A percentile compares a stretch with the other conserved stretches of the same genome.
Conservation (phyloP, 179 eudicot genomes). For the Silene coronaria region DNA sequence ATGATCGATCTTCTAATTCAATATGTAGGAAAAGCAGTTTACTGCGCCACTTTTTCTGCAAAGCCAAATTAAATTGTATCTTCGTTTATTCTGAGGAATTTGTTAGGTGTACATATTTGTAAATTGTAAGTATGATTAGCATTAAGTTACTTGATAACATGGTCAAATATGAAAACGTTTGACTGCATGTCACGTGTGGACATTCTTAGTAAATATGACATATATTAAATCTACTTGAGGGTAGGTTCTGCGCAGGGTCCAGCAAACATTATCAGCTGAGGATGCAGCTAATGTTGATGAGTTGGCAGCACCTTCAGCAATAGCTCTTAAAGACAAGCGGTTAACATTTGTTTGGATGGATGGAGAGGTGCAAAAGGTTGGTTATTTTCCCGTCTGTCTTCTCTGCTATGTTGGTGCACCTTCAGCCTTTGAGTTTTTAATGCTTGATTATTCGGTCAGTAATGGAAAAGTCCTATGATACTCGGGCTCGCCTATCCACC, state of each 20-base stretch:
- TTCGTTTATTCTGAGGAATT: not conserved
- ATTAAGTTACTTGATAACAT: not conserved
- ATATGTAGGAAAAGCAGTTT: not conserved
- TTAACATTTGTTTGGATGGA: conserved; percentile 85
- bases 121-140: not conserved
- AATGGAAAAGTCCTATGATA: no score
- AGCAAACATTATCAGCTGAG: conserved; percentile 46
- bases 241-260: conserved; percentile 83
- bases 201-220: conserved; percentile 6
- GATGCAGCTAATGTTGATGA: conserved; percentile 34
- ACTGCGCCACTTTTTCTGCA: not conserved
- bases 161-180: conserved; percentile 1
- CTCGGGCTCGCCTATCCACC: no score
- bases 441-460: not conserved
- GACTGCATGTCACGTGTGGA: no score
- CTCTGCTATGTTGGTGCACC: not conserved
- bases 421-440: not conserved
- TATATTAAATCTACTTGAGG: conserved; percentile 27
- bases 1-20: not conserved
- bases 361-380: conserved; percentile 73
- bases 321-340: conserved; percentile 61
- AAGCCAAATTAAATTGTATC: not conserved
- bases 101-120: not conserved
- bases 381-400: not conserved
- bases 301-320: conserved; percentile 37